Conservation (phyloP, 176 grass and related monocot species). For the Saccharum spontaneum region DNA sequence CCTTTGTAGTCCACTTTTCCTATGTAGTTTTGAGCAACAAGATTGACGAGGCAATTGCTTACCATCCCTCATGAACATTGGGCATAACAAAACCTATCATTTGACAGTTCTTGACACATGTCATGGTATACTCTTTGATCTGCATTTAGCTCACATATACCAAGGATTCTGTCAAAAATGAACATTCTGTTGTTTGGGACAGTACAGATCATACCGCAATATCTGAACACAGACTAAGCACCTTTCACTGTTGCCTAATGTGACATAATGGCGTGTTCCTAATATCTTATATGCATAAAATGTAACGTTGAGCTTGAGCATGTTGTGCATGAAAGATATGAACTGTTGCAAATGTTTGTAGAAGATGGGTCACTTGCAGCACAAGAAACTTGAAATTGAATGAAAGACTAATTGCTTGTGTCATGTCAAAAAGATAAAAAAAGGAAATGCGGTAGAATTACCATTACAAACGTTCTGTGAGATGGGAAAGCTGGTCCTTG, state of each 20-base stretch:
- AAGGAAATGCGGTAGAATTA: neutral
- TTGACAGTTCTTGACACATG: neutral
- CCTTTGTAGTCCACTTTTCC: neutral
- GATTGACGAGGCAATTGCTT: neutral
- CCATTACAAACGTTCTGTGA: neutral
- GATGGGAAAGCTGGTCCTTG: neutral
- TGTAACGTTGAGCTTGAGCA: neutral
- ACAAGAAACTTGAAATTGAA: constrained; percentile 2
- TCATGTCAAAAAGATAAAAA: neutral
- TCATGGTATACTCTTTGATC: neutral
- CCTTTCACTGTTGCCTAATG: neutral
- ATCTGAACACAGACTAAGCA: neutral
- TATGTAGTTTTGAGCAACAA: constrained; percentile 1
- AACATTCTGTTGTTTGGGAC: neutral
- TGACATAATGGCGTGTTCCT: neutral
- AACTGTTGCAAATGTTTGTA: neutral
- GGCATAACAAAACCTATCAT: neutral
- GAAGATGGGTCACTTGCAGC: neutral
- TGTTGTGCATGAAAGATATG: constrained; percentile 3
- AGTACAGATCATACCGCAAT: neutral
- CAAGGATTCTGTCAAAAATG: neutral
- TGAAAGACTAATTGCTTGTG: neutral
- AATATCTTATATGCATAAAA: neutral
- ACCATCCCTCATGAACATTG: neutral
- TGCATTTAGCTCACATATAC: constrained; percentile 1